phyloP scores from a whole-genome alignment of 257 asterid species.

The Cynanchum wilfordii region DNA sequence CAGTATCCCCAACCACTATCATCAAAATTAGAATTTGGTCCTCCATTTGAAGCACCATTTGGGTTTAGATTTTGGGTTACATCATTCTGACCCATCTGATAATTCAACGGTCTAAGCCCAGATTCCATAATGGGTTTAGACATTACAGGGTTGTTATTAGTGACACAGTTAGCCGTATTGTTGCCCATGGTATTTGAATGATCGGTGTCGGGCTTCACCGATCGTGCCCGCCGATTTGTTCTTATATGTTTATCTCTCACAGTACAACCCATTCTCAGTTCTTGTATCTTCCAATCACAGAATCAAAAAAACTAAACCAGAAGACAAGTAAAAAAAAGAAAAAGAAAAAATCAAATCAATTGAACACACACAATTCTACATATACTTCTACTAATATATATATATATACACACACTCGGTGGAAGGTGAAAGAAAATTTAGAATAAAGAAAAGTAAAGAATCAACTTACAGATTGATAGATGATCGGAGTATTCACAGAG shows the following conservation, averaged over 20 bases:
- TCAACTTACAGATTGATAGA: slow-evolving; percentile 32
- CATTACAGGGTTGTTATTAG: slow-evolving; percentile 19
- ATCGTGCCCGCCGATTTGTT: slow-evolving; percentile 65
- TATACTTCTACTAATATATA: neutral
- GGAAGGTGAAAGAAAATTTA: neutral
- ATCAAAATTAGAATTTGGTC: slow-evolving; percentile 19
- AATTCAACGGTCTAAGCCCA: slow-evolving; percentile 24
- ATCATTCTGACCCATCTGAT: slow-evolving; percentile 17
- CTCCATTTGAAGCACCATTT: slow-evolving; percentile 4
- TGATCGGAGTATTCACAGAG: slow-evolving; percentile 15
- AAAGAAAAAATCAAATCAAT: slow-evolving; percentile 6
- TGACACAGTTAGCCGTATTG: slow-evolving; percentile 13
- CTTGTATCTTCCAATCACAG: slow-evolving; percentile 12
- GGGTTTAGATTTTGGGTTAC: slow-evolving; percentile 12
- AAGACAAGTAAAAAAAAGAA: neutral
- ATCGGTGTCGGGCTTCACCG: slow-evolving; percentile 57
- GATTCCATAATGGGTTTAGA: slow-evolving; percentile 28
- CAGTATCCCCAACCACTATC: slow-evolving; percentile 37
- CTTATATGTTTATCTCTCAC: slow-evolving; percentile 68
- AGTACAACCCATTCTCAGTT: slow-evolving; percentile 52
- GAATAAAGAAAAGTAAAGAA: slow-evolving; percentile 4
- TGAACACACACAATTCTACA: slow-evolving; percentile 8
- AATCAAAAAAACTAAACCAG: slow-evolving; percentile 20
- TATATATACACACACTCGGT: neutral
- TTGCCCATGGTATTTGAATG: slow-evolving; percentile 18